These are phyloP conservation scores for Cryptosporidium ryanae DNA, from an alignment of 169 alveolate species.

Conservation along the genomic window DNA sequence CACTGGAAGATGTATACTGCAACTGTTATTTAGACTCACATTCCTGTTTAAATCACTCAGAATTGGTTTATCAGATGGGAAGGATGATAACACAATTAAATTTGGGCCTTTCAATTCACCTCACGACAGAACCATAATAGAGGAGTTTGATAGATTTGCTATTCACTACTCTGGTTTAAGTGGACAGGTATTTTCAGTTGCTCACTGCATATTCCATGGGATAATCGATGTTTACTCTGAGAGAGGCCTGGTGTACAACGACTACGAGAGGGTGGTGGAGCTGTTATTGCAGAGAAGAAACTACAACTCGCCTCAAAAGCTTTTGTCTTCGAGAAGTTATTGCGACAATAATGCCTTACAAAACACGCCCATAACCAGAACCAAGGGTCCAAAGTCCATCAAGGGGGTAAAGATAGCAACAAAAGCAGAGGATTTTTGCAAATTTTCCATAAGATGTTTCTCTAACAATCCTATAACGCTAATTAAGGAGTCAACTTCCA, in stretches of 20 bases:
- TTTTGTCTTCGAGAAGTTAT: neutral
- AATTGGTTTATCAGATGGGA: neutral
- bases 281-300: constrained; percentile 13
- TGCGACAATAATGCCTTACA: constrained; percentile 27
- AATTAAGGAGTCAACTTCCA: neutral
- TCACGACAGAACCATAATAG: constrained; percentile 50
- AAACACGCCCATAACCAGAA: neutral
- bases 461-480: constrained; percentile 40
- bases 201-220: constrained; percentile 73
- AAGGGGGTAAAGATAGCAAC: constrained; percentile 36
- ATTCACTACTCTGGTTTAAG: constrained; percentile 63
- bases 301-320: constrained; percentile 1
- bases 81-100: constrained; percentile 14
- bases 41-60: too few species aligned
- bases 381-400: constrained; percentile 20
- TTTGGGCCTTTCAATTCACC: constrained; percentile 58
- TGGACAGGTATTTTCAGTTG: constrained; percentile 7
- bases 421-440: constrained; percentile 35
- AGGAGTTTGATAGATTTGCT: constrained; percentile 60
- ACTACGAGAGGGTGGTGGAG: constrained; percentile 14
- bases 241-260: constrained; percentile 6
- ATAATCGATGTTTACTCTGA: neutral
- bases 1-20: constrained; percentile 3
- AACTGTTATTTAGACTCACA: too few species aligned
- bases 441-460: constrained; percentile 38